Percentiles rank a stretch among this genome's conserved stretches.
Conservation (phyloP, 2,329 filamentous ascomycete genomes). For the Furcasterigmium sp. region DNA sequence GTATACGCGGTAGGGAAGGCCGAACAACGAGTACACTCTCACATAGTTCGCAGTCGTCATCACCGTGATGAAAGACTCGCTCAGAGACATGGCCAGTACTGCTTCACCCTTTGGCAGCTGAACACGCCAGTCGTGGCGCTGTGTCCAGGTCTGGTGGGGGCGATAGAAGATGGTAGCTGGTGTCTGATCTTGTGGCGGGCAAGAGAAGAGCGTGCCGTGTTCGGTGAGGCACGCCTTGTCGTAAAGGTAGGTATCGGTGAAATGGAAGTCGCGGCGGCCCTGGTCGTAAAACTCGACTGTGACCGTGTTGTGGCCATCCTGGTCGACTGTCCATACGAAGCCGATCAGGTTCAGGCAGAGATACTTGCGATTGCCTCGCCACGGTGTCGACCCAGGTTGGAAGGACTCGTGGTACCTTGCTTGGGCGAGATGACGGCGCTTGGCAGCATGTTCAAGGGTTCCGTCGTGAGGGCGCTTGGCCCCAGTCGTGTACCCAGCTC, state of each 20-base stretch:
- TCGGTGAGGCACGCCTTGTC: conserved; percentile 92
- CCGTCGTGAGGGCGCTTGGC: conserved; percentile 44
- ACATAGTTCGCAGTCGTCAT: conserved; percentile 86
- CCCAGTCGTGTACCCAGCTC: conserved; percentile 74
- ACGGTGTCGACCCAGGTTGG: conserved; percentile 91
- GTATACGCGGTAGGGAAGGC: conserved; percentile 83
- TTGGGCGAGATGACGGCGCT: conserved; percentile 43
- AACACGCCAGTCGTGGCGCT: conserved; percentile 84
- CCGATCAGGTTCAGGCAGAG: conserved; percentile 90
- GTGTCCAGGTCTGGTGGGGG: conserved; percentile 95
- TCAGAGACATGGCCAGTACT: conserved; percentile 82
- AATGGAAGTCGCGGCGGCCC: conserved; percentile 92
- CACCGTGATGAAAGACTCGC: conserved; percentile 84
- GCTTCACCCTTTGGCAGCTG: conserved; percentile 82
- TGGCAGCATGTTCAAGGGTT: conserved; percentile 34
- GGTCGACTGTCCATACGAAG: conserved; percentile 94
- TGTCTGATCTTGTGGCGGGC: conserved; percentile 52
- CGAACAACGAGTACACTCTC: conserved; percentile 87
- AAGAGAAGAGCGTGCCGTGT: conserved; percentile 80
- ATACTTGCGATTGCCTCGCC: conserved; percentile 91
- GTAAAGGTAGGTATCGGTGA: conserved; percentile 92
- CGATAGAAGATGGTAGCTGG: conserved; percentile 90
- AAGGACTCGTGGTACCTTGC: conserved; percentile 78
- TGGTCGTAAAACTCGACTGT: conserved; percentile 98
- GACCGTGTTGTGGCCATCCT: conserved; percentile 88